Conservation (phyloP, 108 stramenopile genomes). For the Aurantiochytrium sp. region DNA sequence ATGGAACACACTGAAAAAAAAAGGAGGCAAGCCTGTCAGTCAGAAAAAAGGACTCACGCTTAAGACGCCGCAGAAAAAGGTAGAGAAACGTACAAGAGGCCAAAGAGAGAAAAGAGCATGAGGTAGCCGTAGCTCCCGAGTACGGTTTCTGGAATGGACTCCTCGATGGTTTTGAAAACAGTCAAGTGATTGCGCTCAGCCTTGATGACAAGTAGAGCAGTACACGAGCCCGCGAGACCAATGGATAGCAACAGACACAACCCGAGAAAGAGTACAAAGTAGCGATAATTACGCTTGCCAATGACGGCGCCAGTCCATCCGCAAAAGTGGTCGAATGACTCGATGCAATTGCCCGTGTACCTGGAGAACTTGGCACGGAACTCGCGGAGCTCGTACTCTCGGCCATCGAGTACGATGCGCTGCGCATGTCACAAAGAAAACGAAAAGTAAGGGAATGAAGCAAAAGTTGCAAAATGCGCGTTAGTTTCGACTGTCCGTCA, state of each 20-base stretch:
- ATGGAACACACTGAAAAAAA: background rate
- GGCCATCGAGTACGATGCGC: background rate
- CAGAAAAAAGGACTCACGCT: background rate
- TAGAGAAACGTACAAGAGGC: background rate
- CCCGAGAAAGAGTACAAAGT: background rate
- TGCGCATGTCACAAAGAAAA: background rate
- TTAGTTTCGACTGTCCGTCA: too few relatives aligned
- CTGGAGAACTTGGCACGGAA: background rate
- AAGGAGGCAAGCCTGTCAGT: background rate
- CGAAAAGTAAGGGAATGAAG: too few relatives aligned
- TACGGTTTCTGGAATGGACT: background rate
- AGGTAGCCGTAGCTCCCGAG: background rate
- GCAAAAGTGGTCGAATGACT: slow-evolving; percentile 9
- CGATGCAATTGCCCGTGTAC: slow-evolving; percentile 15
- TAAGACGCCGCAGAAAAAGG: background rate
- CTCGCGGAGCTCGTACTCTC: background rate
- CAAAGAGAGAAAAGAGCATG: background rate
- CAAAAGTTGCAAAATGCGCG: too few relatives aligned
- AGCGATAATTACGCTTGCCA: background rate
- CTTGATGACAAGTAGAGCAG: background rate
- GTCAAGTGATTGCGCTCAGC: background rate
- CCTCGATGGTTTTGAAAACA: background rate
- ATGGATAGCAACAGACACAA: background rate
- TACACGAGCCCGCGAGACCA: background rate
- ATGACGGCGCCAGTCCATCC: background rate